Base-by-base conservation (phyloP, 768 basidiomycete species). In the Lentinula sp. region DNA sequence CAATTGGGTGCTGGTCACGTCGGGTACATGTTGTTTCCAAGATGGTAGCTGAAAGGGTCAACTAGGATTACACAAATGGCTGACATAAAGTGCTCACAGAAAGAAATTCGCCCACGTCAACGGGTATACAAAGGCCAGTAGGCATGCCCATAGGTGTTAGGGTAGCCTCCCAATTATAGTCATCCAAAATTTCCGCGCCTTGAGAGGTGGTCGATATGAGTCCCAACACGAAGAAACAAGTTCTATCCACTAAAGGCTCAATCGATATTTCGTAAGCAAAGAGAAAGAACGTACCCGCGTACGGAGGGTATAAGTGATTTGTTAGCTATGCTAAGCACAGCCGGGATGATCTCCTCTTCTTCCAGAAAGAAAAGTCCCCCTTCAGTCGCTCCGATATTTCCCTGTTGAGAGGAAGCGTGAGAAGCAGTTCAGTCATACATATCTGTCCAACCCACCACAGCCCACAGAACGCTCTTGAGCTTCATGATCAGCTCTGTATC, bases 381-480 rank as follows among this genome's bases (percentile, higher is more conserved):
- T 65, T 89, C 85, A 0, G 91, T 91, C 0, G 95, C 86, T 2
- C 95, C 96, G 55, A 98, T 89, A 69, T 95, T 95, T 3, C 97
- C 97, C 96, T 98, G 65, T 23, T 41, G 61, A 57, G 56, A 32
- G 58, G 59, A 42, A 56, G 18, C 16, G 54, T 49, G 37, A 32
- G 54, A 60, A 7, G 1, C 39, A 36, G 16, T 16, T 43, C 42
- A 15, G 16, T 28, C 0, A 32, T 16, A 57, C 46, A 33, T 35
- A 23, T 12, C 63, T 33, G 4, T 20, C n/a, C n/a, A 28, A 82
- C 91, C 67, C 72, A 98, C 96, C 59, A 98, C 90, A 4, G 94
- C 94, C 97, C 97, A 99, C 0, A 98, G 77, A 13, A 95, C 90
- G 68, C 94, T 96, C 74, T 99, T 98, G 48, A 99, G 73, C 72